Percentiles rank a stretch among this genome's conserved stretches.
phyloP scores from a whole-genome alignment of 192 early-diverging fungal genomes.

The Blastocladiella britannica region DNA sequence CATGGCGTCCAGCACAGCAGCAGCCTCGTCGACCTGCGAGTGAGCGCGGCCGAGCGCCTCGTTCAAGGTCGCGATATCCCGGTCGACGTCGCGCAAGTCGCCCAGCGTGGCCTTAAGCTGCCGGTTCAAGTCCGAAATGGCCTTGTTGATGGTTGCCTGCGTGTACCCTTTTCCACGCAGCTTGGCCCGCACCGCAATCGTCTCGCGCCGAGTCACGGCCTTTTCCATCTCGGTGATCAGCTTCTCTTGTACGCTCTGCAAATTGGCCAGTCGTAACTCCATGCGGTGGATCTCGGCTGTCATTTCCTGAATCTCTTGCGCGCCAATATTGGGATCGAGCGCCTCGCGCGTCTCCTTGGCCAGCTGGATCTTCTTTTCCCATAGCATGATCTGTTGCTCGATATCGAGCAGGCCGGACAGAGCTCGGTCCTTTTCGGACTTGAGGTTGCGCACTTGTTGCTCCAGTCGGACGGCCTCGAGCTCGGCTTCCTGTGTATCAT shows the following conservation, averaged over 20 bases:
- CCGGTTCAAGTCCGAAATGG: constrained; percentile 26
- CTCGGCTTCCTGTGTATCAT: constrained; percentile 29
- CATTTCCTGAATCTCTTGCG: constrained; percentile 39
- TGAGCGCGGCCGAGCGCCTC: constrained; percentile 10
- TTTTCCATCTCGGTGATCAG: constrained; percentile 47
- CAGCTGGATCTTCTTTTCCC: constrained; percentile 47
- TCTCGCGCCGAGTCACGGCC: constrained; percentile 30
- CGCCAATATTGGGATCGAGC: constrained; percentile 38
- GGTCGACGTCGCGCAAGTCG: constrained; percentile 28
- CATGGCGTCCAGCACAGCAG: constrained; percentile 7
- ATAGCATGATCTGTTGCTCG: constrained; percentile 44
- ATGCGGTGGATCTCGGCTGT: constrained; percentile 37
- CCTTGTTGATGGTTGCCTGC: constrained; percentile 24
- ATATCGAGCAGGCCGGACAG: constrained; percentile 31
- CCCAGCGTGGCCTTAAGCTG: constrained; percentile 19
- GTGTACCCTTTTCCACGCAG: constrained; percentile 28
- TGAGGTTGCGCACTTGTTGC: constrained; percentile 19
- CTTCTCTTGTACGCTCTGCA: constrained; percentile 40
- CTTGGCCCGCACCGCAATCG: constrained; percentile 20
- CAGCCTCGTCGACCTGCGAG: constrained; percentile 15
- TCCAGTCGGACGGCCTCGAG: constrained; percentile 28
- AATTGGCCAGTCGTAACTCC: constrained; percentile 30
- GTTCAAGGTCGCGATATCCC: constrained; percentile 17
- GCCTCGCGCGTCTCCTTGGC: constrained; percentile 42
- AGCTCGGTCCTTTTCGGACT: constrained; percentile 27